Evolutionary conservation across 2,329 filamentous ascomycete species (phyloP), one percentile per base, ranked within the genome.

Genomic region (Talaromyces sp.): DNA sequence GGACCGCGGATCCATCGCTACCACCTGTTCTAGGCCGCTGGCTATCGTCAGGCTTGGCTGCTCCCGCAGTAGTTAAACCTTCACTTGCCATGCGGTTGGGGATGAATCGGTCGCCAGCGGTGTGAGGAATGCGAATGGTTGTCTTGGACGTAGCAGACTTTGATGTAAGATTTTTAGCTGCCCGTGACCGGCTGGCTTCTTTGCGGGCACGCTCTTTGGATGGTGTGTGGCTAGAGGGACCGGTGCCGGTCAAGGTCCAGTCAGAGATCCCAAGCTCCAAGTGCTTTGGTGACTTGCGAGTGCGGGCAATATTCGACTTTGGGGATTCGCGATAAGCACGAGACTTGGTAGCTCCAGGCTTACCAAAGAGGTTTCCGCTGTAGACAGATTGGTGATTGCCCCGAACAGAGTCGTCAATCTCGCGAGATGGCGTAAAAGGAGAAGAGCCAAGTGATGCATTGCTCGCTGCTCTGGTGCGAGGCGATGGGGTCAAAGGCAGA

Each of bases 211-310:
- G 77, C 72, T 88, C 87, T 69, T 80, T 79, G 70, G 83, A 79
- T 38, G 89, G 87, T 3, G 85, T 87, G 74, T 88, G 75, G 19
- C 70, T 68, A 35, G 73, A 69, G 19, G 80, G 80, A 61, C 91
- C 91, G 58, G 92, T 96, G 64, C 92, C 92, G 57, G 90, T 91
- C 69, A 99, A 82, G 19, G 90, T 86, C 82, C 93, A 97, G 73
- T 99, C 92, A 46, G 92, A 97, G 35, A 96, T 88, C 66, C 91
- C 92, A 46, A 96, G 85, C 76, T 97, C 93, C 43, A 97, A 84
- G 74, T 89, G 91, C 70, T 90, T 89, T 21, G 93, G 92, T 50
- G 91, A 92, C 61, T 87, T 83, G 60, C 85, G 84, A 48, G 80
- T 79, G 65, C 87, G 71, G 27, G 73, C 72, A 75, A 97, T 97